Evolutionary conservation across 768 basidiomycete genomes (phyloP), one percentile per base, ranked within the genome.

Genomic region (Infundibulicybe gibba): DNA sequence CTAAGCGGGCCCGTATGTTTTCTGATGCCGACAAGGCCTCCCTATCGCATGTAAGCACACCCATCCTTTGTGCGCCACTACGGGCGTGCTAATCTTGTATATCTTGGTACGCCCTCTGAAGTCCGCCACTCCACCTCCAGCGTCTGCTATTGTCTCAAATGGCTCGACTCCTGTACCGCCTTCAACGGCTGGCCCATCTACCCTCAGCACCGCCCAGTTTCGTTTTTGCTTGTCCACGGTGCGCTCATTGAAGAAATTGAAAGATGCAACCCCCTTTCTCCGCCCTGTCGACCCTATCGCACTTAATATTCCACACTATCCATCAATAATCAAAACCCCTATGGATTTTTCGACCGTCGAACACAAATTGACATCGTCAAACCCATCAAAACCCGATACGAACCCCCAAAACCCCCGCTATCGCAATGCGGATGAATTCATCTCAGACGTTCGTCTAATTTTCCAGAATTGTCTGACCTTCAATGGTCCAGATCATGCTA

Each of bases 261-360:
- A 90, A 62, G 91, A 95, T 45, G 81, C 91, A 0, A 59, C 62
- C 1, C 83, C 93, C 1, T 99, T 99, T 69, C 66, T 87, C 44
- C 75, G 74, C 42, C 94, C 97, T 15, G 97, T 99, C 47, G 97
- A 99, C 63, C 77, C 85, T 16, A 77, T 94, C 54, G 86, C 81
- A 6, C 71, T 92, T 55, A 82, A 81, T 50, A 81, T 91, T 50
- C 95, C 93, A 8, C 92, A 95, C 62, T 99, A 99, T 58, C 80
- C 80, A 32, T 75, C 75, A 39, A 82, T 98, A 61, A 81, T 99
- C 67, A 90, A 85, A 60, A 80, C 76, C 20, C 97, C 97, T 0
- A 97, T 97, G 91, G 97, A 98, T 62, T 77, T 99, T 40, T 77
- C 83, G 3, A 97, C 95, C 38, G 81, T 97, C 49, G 95, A 98